Evolutionary conservation across 371 early-diverging fungal species (phyloP), one percentile per base, ranked within the genome.

Genomic region (Lichtheimia hyalospora): DNA sequence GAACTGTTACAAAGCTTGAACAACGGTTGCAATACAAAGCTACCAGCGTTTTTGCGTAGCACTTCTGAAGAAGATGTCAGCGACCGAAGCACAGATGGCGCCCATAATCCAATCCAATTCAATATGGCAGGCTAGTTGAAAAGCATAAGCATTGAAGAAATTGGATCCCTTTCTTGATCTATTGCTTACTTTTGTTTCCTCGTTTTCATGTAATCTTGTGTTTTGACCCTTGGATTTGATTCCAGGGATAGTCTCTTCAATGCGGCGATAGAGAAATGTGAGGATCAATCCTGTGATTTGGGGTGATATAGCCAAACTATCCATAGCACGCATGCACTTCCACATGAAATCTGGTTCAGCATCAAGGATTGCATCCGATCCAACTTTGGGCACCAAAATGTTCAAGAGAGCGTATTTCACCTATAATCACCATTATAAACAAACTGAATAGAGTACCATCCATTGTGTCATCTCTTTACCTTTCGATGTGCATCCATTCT

Each of bases 361-460:
- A 3, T 46, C 21, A 12, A 89, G 63, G 54, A 90, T 74, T 16
- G 62, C 68, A 5, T 75, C 66, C 8, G 88, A 75, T 13, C 84
- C 76, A 13, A 89, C 66, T 46, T 85, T 85, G 23, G 82, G 73
- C 5, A 87, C 79, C 42, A 92, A 62, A 39, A 85, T 82, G 8
- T 84, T 82, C 42, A 92, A 60, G 44, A 92, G 75, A 8, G 92
- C 74, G 60, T 92, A 89, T 58, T 91, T 91, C 12, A 86, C 84
- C 71, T 74, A 25, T 8, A 24, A 51, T 81, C 70, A 39, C 82
- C 84, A 57, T 79, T 82, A 49, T 61, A 62, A 24, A 82, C 49
- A 27, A 83, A 57, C 21, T 74, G 74, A 16, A 69, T 71, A 15
- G 81, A 58, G 5, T 83, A 68, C 27, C 58, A 3, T 21, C 10